Evolutionary conservation across 805 yeast genomes (phyloP), one percentile per base, ranked within the genome.

Genomic region (Nakazawaea wyomingensis): DNA sequence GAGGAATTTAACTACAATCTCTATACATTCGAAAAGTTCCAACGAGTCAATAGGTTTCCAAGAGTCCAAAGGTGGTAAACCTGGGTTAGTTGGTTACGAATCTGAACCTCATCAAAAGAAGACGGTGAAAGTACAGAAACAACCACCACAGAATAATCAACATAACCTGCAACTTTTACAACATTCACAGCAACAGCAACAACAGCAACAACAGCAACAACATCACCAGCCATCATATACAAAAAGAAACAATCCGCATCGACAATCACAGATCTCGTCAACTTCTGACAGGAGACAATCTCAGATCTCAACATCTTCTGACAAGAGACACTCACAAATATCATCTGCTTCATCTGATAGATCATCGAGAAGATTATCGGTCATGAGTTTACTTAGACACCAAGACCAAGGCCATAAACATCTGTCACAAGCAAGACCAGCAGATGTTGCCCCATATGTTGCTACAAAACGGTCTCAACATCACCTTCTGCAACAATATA

Each of bases 11-110:
- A 42, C 45, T n/a, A 24, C 41, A 9, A 10, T 42, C 5, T 42
- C 45, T 8, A 32, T 42, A 3, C 45, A 36, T 32, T 42, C 45
- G 9, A 42, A 31, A n/a, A 36, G 41, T 26, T 42, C 45, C 4
- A 28, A 30, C 14, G 45, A 42, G 18, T 36, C 41, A 2, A 8
- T 36, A 9, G 34, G 34, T 13, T 41, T 41, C 29, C n/a, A 19
- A 9, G 13, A 27, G 6, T 18, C 39, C 8, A 33, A 16, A 13
- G 43, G 37, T 22, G 47, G 43, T 6, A 39, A 39, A 20, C 47
- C 47, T 11, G 47, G 47, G 2, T 18, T 39, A 8, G 47, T 39
- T 21, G 33, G 47, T 29, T 16, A 16, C 19, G 39, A 41, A 18
- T 14, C 37, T 10, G 29, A 27, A 16, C 11, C 28, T 27, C 21